Evolutionary conservation across 73 alveolate genomes (phyloP), one percentile per base, ranked within the genome.

Genomic region (Tetrahymena elliotti): DNA sequence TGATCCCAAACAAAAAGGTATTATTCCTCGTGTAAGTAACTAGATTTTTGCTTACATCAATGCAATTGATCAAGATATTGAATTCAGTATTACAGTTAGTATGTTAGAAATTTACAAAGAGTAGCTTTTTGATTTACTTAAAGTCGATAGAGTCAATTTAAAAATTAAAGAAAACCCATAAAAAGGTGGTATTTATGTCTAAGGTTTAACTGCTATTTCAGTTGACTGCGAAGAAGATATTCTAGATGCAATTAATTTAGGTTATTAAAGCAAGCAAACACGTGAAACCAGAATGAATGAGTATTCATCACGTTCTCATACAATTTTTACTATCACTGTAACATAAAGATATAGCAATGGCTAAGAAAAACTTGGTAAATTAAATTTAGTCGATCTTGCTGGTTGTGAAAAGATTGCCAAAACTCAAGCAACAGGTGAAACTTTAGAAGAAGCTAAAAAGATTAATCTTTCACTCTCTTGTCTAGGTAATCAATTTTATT

Each of bases 321-420:
- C 93, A 20, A 94, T 94, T 33, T 92, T 94, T 34, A 96, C 96
- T 68, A 84, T 97, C 3, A 97, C 96, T 39, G 96, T 97, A 4
- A 95, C 93, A 31, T 68, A 97, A 41, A 97, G 95, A 68, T 95
- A 94, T 38, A 96, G 97, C 20, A 97, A 97, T 94, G 98, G 96
- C 41, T 93, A 97, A 35, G 97, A 96, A 31, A 53, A 95, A 84
- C 93, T 95, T 83, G 54, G 99, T 33, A 98, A 98, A 94, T 94
- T 99, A 33, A 98, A 99, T 93, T 93, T 98, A 52, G 99, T 99
- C 33, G 99, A 99, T 98, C 98, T 99, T 92, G 98, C 99, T 31
- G 99, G 99, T 10, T 96, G 99, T 93, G 99, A 99, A 96, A 97
- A 98, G 93, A 98, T 98, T n/a, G 94, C 98, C 41, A 96, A 98